Evolutionary conservation across 441 rosid genomes (phyloP).

Genomic region (Adansonia rubrostipa): DNA sequence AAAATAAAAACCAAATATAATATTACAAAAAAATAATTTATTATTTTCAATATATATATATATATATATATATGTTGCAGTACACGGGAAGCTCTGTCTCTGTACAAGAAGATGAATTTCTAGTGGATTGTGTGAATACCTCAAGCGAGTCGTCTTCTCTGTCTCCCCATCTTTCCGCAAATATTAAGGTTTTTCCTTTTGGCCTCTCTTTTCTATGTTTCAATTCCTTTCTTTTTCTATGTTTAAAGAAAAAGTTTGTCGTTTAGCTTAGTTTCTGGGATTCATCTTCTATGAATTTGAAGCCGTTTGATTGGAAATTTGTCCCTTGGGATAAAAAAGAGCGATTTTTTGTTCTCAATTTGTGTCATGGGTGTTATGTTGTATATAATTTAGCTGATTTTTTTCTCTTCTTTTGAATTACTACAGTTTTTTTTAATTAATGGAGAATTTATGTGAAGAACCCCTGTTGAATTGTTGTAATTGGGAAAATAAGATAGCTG

Average conservation of each 20-base stretch:
- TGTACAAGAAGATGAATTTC: neutral
- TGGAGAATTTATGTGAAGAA: neutral
- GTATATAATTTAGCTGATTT: neutral
- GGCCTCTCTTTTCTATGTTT: neutral
- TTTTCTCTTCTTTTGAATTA: neutral
- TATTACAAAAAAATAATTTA: neutral
- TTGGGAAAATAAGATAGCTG: neutral
- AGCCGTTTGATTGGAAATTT: neutral
- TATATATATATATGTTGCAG: too few species aligned
- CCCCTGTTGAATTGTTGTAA: neutral
- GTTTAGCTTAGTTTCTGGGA: neutral
- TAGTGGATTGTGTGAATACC: neutral
- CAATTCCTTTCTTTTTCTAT: neutral
- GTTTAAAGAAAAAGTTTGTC: neutral
- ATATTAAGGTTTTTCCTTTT: neutral
- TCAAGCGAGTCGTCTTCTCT: neutral
- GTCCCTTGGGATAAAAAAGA: neutral
- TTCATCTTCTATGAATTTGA: neutral
- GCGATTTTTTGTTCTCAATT: neutral
- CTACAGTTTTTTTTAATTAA: neutral
- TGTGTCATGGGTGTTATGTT: neutral
- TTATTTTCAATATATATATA: too few species aligned
- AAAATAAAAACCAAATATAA: neutral
- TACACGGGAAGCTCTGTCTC: neutral
- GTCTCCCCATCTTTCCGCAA: neutral